Percentiles rank a stretch among this genome's conserved stretches.
Conservation (phyloP, 129 eudicot species). For the Gnaphalium uliginosum region DNA sequence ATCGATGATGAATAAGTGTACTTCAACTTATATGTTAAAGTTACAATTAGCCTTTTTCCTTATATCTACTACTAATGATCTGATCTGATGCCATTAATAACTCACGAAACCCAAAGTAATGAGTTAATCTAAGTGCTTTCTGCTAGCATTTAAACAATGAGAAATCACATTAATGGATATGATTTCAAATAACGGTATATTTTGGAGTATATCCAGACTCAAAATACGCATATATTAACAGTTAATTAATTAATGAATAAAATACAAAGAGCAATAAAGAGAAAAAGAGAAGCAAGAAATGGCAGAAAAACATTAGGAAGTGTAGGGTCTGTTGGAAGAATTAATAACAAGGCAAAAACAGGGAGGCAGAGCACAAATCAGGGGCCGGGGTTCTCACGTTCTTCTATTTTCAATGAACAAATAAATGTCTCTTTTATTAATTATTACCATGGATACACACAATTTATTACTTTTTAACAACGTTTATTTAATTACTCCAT, state of each 20-base stretch:
- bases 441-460: constrained; percentile 1
- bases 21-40: too few species aligned
- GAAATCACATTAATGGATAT: neutral
- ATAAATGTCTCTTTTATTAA: constrained; percentile 23
- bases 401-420: constrained; percentile 33
- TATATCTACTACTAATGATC: neutral
- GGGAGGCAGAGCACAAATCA: constrained; percentile 18
- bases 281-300: neutral
- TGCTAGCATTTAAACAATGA: neutral
- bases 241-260: neutral
- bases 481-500: too few species aligned
- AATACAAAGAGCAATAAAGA: neutral
- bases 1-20: too few species aligned
- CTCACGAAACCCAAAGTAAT: neutral
- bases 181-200: neutral
- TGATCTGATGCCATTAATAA: neutral
- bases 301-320: constrained; percentile 28
- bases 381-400: constrained; percentile 46
- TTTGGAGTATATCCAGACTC: neutral
- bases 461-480: constrained; percentile 12
- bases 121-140: neutral
- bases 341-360: constrained; percentile 11
- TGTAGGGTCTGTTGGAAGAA: constrained; percentile 27
- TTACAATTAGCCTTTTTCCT: too few species aligned
- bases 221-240: neutral